Percentiles rank a stretch among this genome's conserved stretches.
phyloP scores from a whole-genome alignment of 2,329 filamentous ascomycete genomes.

The Sclerotinia trifoliorum region DNA sequence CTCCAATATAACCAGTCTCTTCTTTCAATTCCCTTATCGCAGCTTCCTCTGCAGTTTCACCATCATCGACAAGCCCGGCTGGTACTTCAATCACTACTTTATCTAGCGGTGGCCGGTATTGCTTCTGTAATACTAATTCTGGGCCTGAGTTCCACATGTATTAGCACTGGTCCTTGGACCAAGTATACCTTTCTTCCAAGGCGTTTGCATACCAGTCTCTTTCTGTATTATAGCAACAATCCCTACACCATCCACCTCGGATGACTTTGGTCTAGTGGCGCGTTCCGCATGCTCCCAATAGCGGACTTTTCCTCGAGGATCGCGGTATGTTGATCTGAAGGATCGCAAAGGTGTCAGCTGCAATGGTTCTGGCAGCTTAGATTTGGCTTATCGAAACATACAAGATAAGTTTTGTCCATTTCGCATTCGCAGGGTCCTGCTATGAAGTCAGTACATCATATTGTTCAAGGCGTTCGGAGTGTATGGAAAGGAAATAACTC shows the following conservation, averaged over 20 bases:
- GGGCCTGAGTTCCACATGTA: slow-evolving; percentile 41
- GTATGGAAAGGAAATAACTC: background rate
- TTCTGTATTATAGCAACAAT: slow-evolving; percentile 68
- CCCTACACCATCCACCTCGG: slow-evolving; percentile 69
- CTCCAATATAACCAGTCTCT: slow-evolving; percentile 65
- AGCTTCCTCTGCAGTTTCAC: slow-evolving; percentile 59
- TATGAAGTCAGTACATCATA: slow-evolving; percentile 4
- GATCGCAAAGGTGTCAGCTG: slow-evolving; percentile 13
- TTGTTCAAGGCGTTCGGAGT: background rate
- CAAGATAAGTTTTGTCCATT: slow-evolving; percentile 61
- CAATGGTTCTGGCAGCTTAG: background rate
- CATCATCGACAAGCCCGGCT: slow-evolving; percentile 61
- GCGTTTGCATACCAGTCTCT: slow-evolving; percentile 44
- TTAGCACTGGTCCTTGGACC: background rate
- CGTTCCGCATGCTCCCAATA: slow-evolving; percentile 74
- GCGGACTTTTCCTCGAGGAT: slow-evolving; percentile 57
- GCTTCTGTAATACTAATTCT: slow-evolving; percentile 63
- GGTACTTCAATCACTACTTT: slow-evolving; percentile 62
- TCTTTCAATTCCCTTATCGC: slow-evolving; percentile 64
- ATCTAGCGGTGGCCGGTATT: slow-evolving; percentile 62
- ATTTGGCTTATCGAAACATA: slow-evolving; percentile 37
- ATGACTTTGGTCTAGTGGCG: slow-evolving; percentile 60
- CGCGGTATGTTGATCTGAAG: slow-evolving; percentile 59
- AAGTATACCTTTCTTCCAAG: background rate
- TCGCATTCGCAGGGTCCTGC: slow-evolving; percentile 47